Evolutionary conservation across 176 grass and related monocot genomes (phyloP), one percentile per base, ranked within the genome.

Genomic region (Stipa capillata): DNA sequence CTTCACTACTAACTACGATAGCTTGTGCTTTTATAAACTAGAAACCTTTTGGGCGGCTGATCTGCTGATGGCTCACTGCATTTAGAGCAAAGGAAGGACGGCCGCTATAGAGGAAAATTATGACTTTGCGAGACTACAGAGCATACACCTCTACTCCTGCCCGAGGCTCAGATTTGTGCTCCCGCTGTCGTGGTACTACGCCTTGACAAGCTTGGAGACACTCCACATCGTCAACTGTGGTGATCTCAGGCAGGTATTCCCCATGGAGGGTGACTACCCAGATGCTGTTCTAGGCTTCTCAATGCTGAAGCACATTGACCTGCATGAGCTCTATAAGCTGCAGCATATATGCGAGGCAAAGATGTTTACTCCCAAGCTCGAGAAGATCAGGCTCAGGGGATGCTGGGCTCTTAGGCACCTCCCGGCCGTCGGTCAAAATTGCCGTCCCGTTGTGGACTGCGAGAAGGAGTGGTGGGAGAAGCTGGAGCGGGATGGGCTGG

Each of bases 41-140:
- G 39, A 43, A n/a, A 24, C 21, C 37, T 43, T 68, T 43, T 68
- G 37, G 39, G 64, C 64, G 6, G 10, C 12, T 7, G 4, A 68
- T 14, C 36, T 68, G 5, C 4, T 18, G 17, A 64, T 17, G 16
- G 17, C 32, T 0, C 16, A 4, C 8, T 63, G 16, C 16, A 36
- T 63, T 20, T 63, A 29, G 59, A 63, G 32, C 33, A 36, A 8
- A 65, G 61, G 33, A 66, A 21, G 0, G 10, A 66, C 0, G 1
- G 0, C 0, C 0, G 0, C 6, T 18, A 0, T 16, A 31, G 0
- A 0, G 0, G 0, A 29, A 0, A 58, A 2, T 33, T 0, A 0
- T 5, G 23, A 8, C 8, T 65, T 65, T 24, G 4, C 2, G 4
- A 39, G 24, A 6, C 36, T 66, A 2, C 1, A 4, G 20, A 39